Evolutionary conservation across 495 filamentous ascomycete species (phyloP), one percentile per base, ranked within the genome.

Genomic region (Geoglossum glabrum): DNA sequence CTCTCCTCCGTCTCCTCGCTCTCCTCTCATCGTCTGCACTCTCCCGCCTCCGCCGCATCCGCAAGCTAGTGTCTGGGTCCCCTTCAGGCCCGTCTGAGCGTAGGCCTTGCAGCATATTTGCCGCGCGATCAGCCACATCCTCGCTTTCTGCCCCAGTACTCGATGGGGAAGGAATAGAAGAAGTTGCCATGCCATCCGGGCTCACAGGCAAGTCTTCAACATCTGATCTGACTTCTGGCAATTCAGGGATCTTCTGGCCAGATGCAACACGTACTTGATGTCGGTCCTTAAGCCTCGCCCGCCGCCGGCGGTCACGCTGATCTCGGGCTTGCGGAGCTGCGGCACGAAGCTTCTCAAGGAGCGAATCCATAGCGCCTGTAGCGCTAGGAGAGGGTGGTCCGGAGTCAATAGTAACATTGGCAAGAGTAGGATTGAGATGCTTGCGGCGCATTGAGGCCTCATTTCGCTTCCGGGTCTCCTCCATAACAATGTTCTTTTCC

Each of bases 311-410:
- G 66, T 96, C 92, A 61, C 92, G 76, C 65, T 90, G 82, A 67
- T 94, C 87, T 59, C 85, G 74, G 6, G 87, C 78, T 70, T 95
- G 86, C 27, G 92, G 93, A 33, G 87, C 90, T 1, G 92, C 92
- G 38, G 89, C 88, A 55, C 92, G 85, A 55, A 98, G 73, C 70
- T 96, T 97, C 79, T 95, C 86, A 38, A 98, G 78, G n/a, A 98
- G 74, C 15, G 82, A 84, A 72, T 98, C 92, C 88, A 98, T 97
- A 36, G 90, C 93, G 46, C 92, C 93, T 47, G 87, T 84, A 33
- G 81, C 78, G 33, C 76, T 78, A n/a, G 90, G 85, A 10, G 86
- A 84, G 21, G 76, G 72, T 1, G 81, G 79, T 3, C 70, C 70
- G n/a, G 43, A 47, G n/a, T 60, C 58, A 55, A 26, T 72, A 19